Evolutionary conservation across 139 green algal species (phyloP), one percentile per base, ranked within the genome.

Genomic region (Chlamydomonas sp.): DNA sequence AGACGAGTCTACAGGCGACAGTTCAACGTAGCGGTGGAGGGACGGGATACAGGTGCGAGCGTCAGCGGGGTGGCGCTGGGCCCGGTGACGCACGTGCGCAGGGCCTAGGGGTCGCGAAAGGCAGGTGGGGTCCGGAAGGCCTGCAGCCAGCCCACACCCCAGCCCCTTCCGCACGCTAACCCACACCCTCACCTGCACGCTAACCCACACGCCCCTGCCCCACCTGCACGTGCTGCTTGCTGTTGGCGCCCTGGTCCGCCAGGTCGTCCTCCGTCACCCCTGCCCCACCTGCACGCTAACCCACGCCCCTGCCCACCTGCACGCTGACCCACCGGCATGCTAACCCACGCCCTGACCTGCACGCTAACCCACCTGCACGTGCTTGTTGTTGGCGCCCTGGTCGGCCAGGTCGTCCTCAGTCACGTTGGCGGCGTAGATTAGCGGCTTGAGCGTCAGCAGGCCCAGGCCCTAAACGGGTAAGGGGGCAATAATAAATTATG

Each of bases 341-440:
- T 49, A 49, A 49, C 31, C 31, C 31, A 49, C 31, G 49, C 62
- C 66, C 20, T 57, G n/a, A 63, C 75, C 10, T 58, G 75, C 75
- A 20, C 67, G n/a, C 59, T 31, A 17, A 7, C 76, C 61, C 86
- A 94, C 95, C 89, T 96, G 71, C 14, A 99, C 97, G 82, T 99
- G 91, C 20, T 66, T n/a, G 93, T 99, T 99, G 91, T 89, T 87
- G 5, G 91, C 95, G 6, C 91, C 96, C 66, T 93, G 77, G 83
- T 96, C 86, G 1, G 94, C 96, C 1, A 99, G 93, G 79, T 99
- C 97, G 8, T 94, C 93, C 91, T 99, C 98, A 0, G 91, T 82
- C 31, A 99, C 97, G 86, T 99, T 99, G 18, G 97, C 97, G 1
- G 96, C 96, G 78, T 98, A 98, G 16, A 97, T 93, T 81, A 98